Evolutionary conservation across 2,329 filamentous ascomycete species (phyloP), one percentile per base, ranked within the genome.

Genomic region (Simplicillium aogashimaense): DNA sequence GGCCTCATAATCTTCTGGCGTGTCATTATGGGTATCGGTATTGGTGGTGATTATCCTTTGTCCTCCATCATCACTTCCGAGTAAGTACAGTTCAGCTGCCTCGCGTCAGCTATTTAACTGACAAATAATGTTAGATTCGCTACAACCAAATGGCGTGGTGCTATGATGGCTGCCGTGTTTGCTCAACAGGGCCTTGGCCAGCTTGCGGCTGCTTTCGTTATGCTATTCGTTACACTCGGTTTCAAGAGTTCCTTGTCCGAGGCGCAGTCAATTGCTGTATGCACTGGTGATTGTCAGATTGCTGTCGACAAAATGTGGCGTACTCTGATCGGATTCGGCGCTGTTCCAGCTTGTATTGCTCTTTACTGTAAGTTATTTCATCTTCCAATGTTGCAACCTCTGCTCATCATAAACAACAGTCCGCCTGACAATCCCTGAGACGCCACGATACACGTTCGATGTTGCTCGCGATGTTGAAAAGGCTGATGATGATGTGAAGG

Each of bases 171-270:
- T 29, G 72, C 83, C 13, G 86, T 92, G 40, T 92, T 92, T 53
- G 83, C 85, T 49, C 90, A 89, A 83, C 86, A 94, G 59, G 85
- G 86, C 47, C 73, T 92, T 38, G 86, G 86, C 15, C 86, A 92
- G 60, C 78, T 92, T 40, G 70, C 69, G 18, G 85, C 82, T 37
- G 83, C 83, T 36, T 74, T 90, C 25, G 70, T 92, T 46, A 82
- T 86, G 58, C 67, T 92, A 36, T 84, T 89, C 52, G 74, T 84
- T 42, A 83, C 81, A 0, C 65, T 78, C 12, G 81, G 80, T 36
- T 88, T 86, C 69, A 83, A 78, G 60, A 63, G 72, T 13, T 75
- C 77, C 5, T 70, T 86, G 0, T 51, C 67, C 37, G 61, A 62
- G 1, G 73, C 76, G 12, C 54, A 65, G 20, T 65, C 64, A 5